These are phyloP conservation scores for Aspergillus viridinutans DNA, from an alignment of 2,329 filamentous ascomycete genomes.

Conservation along the genomic window DNA sequence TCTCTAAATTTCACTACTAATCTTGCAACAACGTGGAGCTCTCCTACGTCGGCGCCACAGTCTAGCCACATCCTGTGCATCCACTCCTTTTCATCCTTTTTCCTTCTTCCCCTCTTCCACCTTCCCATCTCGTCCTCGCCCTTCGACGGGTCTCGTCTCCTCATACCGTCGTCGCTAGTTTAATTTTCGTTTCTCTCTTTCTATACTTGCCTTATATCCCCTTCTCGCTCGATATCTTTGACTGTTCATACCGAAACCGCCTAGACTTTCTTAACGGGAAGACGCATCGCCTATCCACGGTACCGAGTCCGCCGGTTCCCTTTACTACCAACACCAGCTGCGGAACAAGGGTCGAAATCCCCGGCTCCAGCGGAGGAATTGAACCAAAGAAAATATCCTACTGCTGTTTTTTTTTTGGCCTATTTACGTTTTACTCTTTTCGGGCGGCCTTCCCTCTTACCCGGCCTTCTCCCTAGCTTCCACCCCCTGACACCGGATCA, in stretches of 20 bases:
- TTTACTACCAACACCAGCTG: conserved; percentile 5
- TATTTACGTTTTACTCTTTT: conserved; percentile 36
- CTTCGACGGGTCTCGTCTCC: background rate
- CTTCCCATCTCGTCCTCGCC: conserved; percentile 1
- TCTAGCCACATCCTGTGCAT: conserved; percentile 4
- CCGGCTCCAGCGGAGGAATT: conserved; percentile 6
- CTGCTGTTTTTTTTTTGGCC: conserved; percentile 7
- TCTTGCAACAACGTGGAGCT: background rate
- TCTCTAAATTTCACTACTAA: background rate
- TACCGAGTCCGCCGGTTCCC: conserved; percentile 14
- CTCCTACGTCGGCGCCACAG: conserved; percentile 3
- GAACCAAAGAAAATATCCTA: background rate
- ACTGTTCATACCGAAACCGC: background rate
- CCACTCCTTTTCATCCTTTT: conserved; percentile 7
- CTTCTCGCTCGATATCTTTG: background rate
- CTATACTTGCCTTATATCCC: background rate
- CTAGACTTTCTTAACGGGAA: background rate
- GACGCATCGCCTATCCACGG: conserved; percentile 14
- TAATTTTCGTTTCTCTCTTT: background rate
- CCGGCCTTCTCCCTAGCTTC: background rate
- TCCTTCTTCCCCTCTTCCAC: conserved; percentile 1
- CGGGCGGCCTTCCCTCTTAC: conserved; percentile 17
- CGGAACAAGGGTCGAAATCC: conserved; percentile 15
- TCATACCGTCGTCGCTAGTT: background rate
- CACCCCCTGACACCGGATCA: background rate